Conservation (phyloP, 106 monocot genomes). For the Dendrobium catenatum region DNA sequence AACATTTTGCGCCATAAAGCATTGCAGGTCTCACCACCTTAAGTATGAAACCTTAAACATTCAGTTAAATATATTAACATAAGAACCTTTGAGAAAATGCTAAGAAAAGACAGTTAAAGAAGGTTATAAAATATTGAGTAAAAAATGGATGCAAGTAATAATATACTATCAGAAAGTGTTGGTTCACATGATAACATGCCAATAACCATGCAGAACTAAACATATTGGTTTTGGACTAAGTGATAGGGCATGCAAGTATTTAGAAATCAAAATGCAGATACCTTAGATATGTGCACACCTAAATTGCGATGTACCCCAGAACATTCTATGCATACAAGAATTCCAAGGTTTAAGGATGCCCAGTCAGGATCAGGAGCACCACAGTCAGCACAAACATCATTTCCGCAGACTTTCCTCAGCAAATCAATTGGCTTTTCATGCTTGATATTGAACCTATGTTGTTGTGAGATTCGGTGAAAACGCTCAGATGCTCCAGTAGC, state of each 20-base stretch:
- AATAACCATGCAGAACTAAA: background rate
- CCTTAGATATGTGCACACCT: slow-evolving; percentile 99
- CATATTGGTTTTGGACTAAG: background rate
- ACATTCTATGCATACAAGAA: slow-evolving; percentile 98
- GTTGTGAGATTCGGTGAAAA: slow-evolving; percentile 41
- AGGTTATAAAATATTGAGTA: background rate
- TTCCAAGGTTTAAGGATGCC: slow-evolving; percentile 97
- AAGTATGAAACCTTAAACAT: too few species aligned
- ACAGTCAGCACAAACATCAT: slow-evolving; percentile 92
- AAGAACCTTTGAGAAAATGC: background rate
- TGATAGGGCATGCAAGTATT: background rate
- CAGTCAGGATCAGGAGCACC: slow-evolving; percentile 86
- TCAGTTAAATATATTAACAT: background rate
- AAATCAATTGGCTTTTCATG: slow-evolving; percentile 81
- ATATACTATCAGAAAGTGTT: background rate
- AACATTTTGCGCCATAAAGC: too few species aligned
- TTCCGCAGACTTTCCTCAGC: slow-evolving; percentile 72
- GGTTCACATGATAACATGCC: background rate
- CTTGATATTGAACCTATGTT: slow-evolving; percentile 37
- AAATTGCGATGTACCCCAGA: slow-evolving; percentile 98
- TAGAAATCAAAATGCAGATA: slow-evolving; percentile 6
- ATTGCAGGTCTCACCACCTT: too few species aligned
- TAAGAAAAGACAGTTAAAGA: background rate
- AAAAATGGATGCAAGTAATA: background rate
- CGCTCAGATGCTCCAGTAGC: slow-evolving; percentile 46